These are phyloP conservation scores for Trichoderma sp. DNA, from an alignment of 2,329 filamentous ascomycete species.

Conservation along the genomic window DNA sequence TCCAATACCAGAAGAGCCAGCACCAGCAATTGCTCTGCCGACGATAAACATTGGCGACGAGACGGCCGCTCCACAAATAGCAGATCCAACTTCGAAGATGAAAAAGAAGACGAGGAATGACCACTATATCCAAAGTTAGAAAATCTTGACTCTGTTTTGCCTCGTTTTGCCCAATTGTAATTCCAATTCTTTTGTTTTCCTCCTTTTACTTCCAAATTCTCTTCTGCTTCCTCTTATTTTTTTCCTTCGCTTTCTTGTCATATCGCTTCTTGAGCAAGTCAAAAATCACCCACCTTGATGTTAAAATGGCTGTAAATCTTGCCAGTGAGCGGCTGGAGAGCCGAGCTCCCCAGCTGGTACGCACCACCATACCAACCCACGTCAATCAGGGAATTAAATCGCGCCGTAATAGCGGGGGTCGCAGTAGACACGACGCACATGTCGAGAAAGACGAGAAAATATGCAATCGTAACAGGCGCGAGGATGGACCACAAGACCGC, in stretches of 20 bases:
- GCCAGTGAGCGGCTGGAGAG: slow-evolving; percentile 29
- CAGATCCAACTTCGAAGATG: slow-evolving; percentile 40
- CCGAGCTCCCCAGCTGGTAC: slow-evolving; percentile 29
- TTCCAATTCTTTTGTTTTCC: not conserved
- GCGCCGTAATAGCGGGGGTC: slow-evolving; percentile 33
- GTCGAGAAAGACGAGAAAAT: slow-evolving; percentile 27
- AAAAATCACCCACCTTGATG: slow-evolving; percentile 22
- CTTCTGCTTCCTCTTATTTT: too few species aligned
- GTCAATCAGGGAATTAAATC: slow-evolving; percentile 40
- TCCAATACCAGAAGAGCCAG: slow-evolving; percentile 45
- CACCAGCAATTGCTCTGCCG: slow-evolving; percentile 48
- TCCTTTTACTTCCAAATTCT: not conserved
- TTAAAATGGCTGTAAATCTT: slow-evolving; percentile 31
- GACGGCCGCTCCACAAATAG: slow-evolving; percentile 46
- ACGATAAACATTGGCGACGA: slow-evolving; percentile 48
- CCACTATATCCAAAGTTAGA: not conserved
- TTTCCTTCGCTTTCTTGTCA: not conserved
- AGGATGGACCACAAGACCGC: not conserved
- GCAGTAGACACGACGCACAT: slow-evolving; percentile 39
- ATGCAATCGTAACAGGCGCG: not conserved
- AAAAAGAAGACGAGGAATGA: slow-evolving; percentile 26
- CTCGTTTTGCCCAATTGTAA: not conserved
- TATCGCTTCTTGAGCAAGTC: not conserved
- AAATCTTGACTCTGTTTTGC: not conserved
- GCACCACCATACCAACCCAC: slow-evolving; percentile 39